Base-by-base conservation (phyloP, 1,139 yeast genomes). In the Yamadazyma triangularis region DNA sequence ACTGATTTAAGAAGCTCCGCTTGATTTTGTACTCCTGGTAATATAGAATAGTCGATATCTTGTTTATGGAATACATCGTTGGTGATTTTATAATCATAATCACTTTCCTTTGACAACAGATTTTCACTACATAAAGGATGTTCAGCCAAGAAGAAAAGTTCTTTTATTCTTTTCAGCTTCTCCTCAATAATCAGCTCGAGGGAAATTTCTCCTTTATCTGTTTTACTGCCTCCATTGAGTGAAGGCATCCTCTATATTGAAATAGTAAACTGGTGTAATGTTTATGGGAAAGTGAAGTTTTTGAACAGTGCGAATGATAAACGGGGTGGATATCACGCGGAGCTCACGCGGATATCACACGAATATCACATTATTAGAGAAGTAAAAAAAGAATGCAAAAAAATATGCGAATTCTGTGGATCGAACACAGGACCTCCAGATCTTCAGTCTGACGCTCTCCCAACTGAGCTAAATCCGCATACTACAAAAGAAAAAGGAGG, bases 361-460 rank as follows among this genome's bases (percentile, higher is more conserved):
- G n/a, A 12, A 15, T 12, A 16, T 11, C 7, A n/a, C 7, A 13
- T 6, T 15, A 15, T 18, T 18, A 18, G 20, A 18, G 32, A 25
- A 20, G 25, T 25, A n/a, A 22, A 22, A n/a, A 24, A 13, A 15
- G 37, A 33, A 48, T 55, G 52, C 53, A 41, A 31, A 16, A 25
- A 28, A 21, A 21, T n/a, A 51, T 80, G 89, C 88, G 85, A 77
- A 65, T 76, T 80, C 83, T 80, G 89, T 79, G 89, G 88, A 79
- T 81, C 83, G 89, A 81, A 81, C 89, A 79, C 88, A 79, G 82
- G 88, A 81, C 89, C 87, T 81, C 73, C 85, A 80, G 88, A 80
- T 79, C 85, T 78, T 79, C 85, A 79, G 85, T 79, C 86, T 77
- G 82, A 75, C 86, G 87, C 86, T 79, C 86, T 79, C 86, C 87